These are phyloP conservation scores for Leishmania tarentolae DNA, from an alignment of 208 protist genomes.

Conservation along the genomic window DNA sequence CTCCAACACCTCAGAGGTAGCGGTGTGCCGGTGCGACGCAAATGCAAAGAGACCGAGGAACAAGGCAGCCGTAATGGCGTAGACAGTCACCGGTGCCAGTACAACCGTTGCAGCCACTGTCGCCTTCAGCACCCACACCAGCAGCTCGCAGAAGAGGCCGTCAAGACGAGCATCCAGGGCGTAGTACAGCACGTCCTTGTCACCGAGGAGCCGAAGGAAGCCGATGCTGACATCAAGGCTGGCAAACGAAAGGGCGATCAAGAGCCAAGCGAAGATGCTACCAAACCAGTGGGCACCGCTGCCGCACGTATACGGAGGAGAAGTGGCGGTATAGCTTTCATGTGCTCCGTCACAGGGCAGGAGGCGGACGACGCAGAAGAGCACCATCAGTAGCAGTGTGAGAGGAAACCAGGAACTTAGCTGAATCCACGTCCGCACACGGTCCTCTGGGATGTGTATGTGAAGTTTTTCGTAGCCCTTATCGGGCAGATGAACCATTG, in stretches of 20 bases:
- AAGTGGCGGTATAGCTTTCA: not conserved
- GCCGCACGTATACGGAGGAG: slow-evolving; percentile 7
- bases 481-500: slow-evolving; percentile 8
- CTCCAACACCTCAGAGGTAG: slow-evolving; percentile 27
- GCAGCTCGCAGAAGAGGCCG: slow-evolving; percentile 28
- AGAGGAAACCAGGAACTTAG: slow-evolving; percentile 22
- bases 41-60: slow-evolving; percentile 25
- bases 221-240: slow-evolving; percentile 19
- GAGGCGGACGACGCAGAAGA: slow-evolving; percentile 17
- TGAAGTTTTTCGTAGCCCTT: slow-evolving; percentile 23
- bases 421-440: slow-evolving; percentile 16
- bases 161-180: slow-evolving; percentile 30
- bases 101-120: slow-evolving; percentile 15
- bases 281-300: slow-evolving; percentile 16
- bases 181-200: slow-evolving; percentile 22
- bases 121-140: slow-evolving; percentile 33
- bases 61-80: slow-evolving; percentile 3
- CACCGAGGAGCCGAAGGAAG: slow-evolving; percentile 19
- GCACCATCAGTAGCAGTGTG: slow-evolving; percentile 15
- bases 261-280: slow-evolving; percentile 12
- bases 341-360: slow-evolving; percentile 18
- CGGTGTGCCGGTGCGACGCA: not conserved
- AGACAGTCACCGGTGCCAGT: slow-evolving; percentile 5
- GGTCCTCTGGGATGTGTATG: slow-evolving; percentile 7
- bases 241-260: slow-evolving; percentile 11